phyloP scores from a whole-genome alignment of 441 rosid genomes.

The Hura crepitans region DNA sequence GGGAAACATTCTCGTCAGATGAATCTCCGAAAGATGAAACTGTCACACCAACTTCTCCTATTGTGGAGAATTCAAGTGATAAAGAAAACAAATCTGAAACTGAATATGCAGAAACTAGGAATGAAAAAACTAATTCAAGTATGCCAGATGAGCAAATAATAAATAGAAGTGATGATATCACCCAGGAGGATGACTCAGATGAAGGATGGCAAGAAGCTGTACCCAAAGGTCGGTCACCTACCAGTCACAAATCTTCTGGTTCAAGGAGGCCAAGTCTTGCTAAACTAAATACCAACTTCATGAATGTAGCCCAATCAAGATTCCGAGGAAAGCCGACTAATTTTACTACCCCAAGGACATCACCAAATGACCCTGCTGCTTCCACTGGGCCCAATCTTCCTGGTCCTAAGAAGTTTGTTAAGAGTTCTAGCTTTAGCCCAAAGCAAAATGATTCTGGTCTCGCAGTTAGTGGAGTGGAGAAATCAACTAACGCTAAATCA shows the following conservation, averaged over 20 bases:
- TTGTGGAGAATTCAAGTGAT: slow-evolving; percentile 33
- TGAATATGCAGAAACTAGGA: slow-evolving; percentile 43
- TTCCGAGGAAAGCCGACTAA: slow-evolving; percentile 57
- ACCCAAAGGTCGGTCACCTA: slow-evolving; percentile 59
- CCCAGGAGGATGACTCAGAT: slow-evolving; percentile 30
- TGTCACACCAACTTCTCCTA: slow-evolving; percentile 37
- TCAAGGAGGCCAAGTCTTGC: slow-evolving; percentile 81
- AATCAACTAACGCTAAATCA: slow-evolving; percentile 44
- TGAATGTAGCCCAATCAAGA: slow-evolving; percentile 64
- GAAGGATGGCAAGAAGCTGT: slow-evolving; percentile 84
- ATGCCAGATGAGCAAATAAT: slow-evolving; percentile 35
- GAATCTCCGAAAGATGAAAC: slow-evolving; percentile 66
- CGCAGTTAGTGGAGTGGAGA: slow-evolving; percentile 46
- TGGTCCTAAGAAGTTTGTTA: slow-evolving; percentile 50
- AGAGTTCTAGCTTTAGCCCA: slow-evolving; percentile 75
- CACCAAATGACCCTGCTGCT: slow-evolving; percentile 47
- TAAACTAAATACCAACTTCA: slow-evolving; percentile 86
- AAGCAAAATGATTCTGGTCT: slow-evolving; percentile 40
- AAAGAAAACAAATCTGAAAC: slow-evolving; percentile 48
- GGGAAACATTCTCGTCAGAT: slow-evolving; percentile 42
- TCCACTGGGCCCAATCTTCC: slow-evolving; percentile 46
- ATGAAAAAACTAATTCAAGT: slow-evolving; percentile 47
- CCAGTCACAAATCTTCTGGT: slow-evolving; percentile 61
- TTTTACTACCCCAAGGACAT: slow-evolving; percentile 61
- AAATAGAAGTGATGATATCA: slow-evolving; percentile 26